Percentiles rank a stretch among this genome's conserved stretches.
Conservation (phyloP, 306 rosid genomes). For the Acacia acuminata region DNA sequence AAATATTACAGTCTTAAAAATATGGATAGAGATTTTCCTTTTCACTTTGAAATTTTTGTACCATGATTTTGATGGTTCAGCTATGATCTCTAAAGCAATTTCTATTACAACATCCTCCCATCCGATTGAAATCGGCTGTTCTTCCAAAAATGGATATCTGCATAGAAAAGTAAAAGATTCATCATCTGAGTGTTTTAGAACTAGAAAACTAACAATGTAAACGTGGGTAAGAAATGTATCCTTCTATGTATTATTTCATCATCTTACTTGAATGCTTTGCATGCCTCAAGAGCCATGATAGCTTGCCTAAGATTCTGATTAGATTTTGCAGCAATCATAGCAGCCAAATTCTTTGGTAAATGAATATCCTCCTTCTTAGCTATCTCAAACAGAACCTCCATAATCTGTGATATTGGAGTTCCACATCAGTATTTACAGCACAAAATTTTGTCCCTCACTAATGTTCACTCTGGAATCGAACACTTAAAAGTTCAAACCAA, state of each 20-base stretch:
- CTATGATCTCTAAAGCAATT: constrained; percentile 69
- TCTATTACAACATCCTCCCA: constrained; percentile 77
- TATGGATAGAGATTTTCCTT: not conserved
- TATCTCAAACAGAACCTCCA: constrained; percentile 71
- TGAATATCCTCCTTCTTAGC: constrained; percentile 71
- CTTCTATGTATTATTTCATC: no score
- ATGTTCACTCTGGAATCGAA: not conserved
- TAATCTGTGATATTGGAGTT: constrained; percentile 46
- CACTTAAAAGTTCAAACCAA: not conserved
- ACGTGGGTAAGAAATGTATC: not conserved
- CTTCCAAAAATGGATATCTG: constrained; percentile 82
- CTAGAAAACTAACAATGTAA: not conserved
- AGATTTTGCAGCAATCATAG: constrained; percentile 71
- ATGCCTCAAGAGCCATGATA: constrained; percentile 90
- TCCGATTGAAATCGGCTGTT: constrained; percentile 80
- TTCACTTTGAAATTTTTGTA: constrained; percentile 18
- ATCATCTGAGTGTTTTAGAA: not conserved
- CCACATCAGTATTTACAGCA: not conserved
- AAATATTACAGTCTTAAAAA: not conserved
- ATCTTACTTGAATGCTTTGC: constrained; percentile 80
- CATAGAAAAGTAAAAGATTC: not conserved
- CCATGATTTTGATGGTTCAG: constrained; percentile 73
- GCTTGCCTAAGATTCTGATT: constrained; percentile 82
- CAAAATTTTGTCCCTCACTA: not conserved
- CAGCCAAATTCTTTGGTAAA: constrained; percentile 64